Base-by-base conservation (phyloP, 2,329 filamentous ascomycete genomes). In the Proliferodiscus dingleyae region DNA sequence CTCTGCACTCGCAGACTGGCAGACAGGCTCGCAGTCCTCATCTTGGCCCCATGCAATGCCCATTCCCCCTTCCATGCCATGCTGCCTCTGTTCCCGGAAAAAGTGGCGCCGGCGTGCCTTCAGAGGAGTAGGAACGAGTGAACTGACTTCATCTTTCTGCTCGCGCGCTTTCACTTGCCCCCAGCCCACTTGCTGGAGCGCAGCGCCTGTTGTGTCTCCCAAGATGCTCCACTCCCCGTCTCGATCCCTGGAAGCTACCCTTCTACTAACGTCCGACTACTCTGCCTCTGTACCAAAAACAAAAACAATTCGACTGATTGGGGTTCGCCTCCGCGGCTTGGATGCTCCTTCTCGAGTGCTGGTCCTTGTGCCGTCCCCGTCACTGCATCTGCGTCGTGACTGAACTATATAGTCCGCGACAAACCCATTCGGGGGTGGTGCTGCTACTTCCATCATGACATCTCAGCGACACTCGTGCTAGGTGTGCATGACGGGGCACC, bases 301-400 rank as follows among this genome's bases (percentile, higher is more conserved):
- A 6, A 47, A 26, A 52, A 50, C 56, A 55, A 53, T 47, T 50
- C 53, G 58, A 59, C 57, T 52, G 50, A 56, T 60, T 52, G 48
- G 53, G 56, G 6, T 56, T 55, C 51, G 56, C 52, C 49, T 49
- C 56, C 49, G 49, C 28, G 23, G 46, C 42, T 43, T 48, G 39
- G 29, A 30, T 40, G 26, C 32, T 21, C 8, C 23, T 37, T 26
- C 47, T 49, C 48, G 44, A 45, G 51, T 51, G 52, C 52, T 54
- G 49, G 51, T 49, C 49, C 45, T 46, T 41, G 33, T 48, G 37
- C 40, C 26, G 50, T 46, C 45, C 43, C 41, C 46, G 29, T 32
- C 29, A 18, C 34, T 37, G 34, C 34, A 19, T 42, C 47, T 41
- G 40, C 37, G 41, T 30, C 46, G 51, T 50, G 51, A 44, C 53